Base-by-base conservation (phyloP, 164 flowering plant species). In the Tinospora cordifolia region DNA sequence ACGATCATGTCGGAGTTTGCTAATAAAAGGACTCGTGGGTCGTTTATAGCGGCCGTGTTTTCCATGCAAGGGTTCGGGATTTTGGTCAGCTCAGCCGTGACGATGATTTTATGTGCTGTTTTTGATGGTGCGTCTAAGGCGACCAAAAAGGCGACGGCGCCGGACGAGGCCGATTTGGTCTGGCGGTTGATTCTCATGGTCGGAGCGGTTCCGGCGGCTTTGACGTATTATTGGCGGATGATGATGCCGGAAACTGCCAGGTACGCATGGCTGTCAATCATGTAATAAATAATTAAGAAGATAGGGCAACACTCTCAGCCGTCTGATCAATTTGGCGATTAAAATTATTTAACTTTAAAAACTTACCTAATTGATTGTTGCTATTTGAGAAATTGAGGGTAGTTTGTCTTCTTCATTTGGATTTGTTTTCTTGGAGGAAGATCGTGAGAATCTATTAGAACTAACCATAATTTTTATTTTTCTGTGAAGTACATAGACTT, bases 211-310 rank as follows among this genome's bases (percentile, higher is more conserved):
- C 81, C 81, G 40, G 79, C 81, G 0, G 64, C 57, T 8, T 9
- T 79, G 54, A 79, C 81, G 1, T 76, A 44, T 27, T 79, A 79
- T 51, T 89, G 93, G 93, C 84, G 93, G 3, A 84, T 87, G 87
- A 72, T 69, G 82, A 87, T 89, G 93, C 93, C 93, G 0, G 93
- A 89, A 79, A 86, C 93, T 54, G 87, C 93, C 40, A 76, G 93
- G 90, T 88, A 69, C 26, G 67, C 3, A 12, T 21, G 67, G 2
- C 13, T 15, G 40, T 14, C 11, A 36, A 60, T 0, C 64, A 1
- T 30, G 36, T 30, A 4, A 1, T 30, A 1, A 30, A 30, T 30
- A 1, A 30, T 30, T 30, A 30, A 1, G 2, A 4, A 1, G 36
- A 30, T 30, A 4, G 36, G 4, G 36, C 36, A 30, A 4, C 3